Percentiles rank a stretch among this genome's conserved stretches.
Evolutionary conservation across 306 rosid genomes (phyloP).

Genomic region (Albizia julibrissin): DNA sequence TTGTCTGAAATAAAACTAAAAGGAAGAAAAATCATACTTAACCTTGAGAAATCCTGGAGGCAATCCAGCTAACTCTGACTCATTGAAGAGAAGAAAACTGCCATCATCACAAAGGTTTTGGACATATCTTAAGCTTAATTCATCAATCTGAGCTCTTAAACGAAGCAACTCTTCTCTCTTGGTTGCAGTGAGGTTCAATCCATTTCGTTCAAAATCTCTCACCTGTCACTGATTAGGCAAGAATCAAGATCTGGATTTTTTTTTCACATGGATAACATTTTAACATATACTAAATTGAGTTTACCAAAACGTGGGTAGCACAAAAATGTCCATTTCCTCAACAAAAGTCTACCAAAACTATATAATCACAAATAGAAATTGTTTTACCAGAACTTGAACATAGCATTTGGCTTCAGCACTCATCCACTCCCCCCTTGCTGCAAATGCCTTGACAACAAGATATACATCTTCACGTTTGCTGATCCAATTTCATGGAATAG

Average conservation of each 20-base stretch:
- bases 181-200: conserved; percentile 82
- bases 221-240: conserved; percentile 95
- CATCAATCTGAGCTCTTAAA: conserved; percentile 69
- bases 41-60: conserved; percentile 85
- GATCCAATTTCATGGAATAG: conserved; percentile 42
- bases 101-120: conserved; percentile 74
- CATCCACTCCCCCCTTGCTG: conserved; percentile 67
- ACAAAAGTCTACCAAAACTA: neutral
- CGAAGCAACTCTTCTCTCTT: conserved; percentile 86
- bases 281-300: conserved; percentile 17
- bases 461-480: conserved; percentile 92
- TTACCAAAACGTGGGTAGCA: conserved; percentile 20
- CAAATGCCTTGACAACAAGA: conserved; percentile 75
- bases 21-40: conserved; percentile 20
- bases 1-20: neutral
- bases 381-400: conserved; percentile 72
- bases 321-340: conserved; percentile 17
- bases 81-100: conserved; percentile 56
- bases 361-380: conserved; percentile 7
- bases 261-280: conserved; percentile 24
- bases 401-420: conserved; percentile 72
- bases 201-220: conserved; percentile 91
- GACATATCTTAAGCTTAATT: conserved; percentile 70
- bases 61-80: conserved; percentile 82
- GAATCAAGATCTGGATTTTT: conserved; percentile 64